Conservation (phyloP, 2,329 filamentous ascomycete genomes). For the Nothophoma quercina region DNA sequence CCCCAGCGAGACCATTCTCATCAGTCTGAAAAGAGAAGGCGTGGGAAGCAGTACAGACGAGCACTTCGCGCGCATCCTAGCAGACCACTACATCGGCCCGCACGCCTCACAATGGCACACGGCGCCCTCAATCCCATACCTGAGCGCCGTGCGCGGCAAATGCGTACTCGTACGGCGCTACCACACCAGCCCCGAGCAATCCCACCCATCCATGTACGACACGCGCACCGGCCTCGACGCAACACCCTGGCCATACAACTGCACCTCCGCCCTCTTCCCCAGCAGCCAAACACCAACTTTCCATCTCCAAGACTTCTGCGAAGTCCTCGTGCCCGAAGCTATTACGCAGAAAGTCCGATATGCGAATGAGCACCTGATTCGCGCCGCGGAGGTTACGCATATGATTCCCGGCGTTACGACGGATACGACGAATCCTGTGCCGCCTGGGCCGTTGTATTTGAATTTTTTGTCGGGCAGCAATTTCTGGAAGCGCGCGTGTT, state of each 20-base stretch:
- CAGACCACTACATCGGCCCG: constrained; percentile 71
- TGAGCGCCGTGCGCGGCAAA: constrained; percentile 81
- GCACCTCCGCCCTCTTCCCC: constrained; percentile 76
- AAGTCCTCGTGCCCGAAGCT: constrained; percentile 75
- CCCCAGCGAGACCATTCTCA: constrained; percentile 81
- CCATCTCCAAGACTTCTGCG: constrained; percentile 94
- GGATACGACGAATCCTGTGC: constrained; percentile 51
- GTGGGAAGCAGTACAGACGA: constrained; percentile 80
- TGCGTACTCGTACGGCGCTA: constrained; percentile 88
- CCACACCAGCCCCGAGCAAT: constrained; percentile 56
- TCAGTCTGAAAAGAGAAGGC: constrained; percentile 92
- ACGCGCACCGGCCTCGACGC: constrained; percentile 65
- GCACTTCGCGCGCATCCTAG: constrained; percentile 77
- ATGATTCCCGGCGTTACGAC: constrained; percentile 52
- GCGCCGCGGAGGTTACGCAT: constrained; percentile 59
- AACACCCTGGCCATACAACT: constrained; percentile 85
- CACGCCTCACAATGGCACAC: constrained; percentile 76
- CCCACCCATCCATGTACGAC: neutral
- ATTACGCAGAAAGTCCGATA: constrained; percentile 83
- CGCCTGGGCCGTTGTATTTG: constrained; percentile 74
- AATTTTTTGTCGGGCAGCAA: constrained; percentile 93
- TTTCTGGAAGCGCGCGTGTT: constrained; percentile 91
- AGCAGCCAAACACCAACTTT: constrained; percentile 61
- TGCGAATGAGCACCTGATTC: constrained; percentile 77
- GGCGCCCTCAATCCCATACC: constrained; percentile 72